Base-by-base conservation (phyloP, 306 rosid genomes). In the Abrus precatorius region DNA sequence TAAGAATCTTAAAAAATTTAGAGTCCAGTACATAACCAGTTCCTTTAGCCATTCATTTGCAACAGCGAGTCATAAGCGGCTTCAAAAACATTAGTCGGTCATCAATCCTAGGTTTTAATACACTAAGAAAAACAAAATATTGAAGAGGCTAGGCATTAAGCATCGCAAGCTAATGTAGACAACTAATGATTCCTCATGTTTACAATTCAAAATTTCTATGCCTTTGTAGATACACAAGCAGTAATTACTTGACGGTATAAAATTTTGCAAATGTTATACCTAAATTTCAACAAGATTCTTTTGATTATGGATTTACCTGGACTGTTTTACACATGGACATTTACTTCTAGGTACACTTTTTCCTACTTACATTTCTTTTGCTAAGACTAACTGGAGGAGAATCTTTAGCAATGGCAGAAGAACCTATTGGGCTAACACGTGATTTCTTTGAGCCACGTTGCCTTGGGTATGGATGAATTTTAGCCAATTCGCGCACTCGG, bases 391-490 rank as follows among this genome's bases (percentile, higher is more conserved):
- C 20, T 20, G 86, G 55, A 74, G 91, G 72, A 65, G 78, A 72
- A 49, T 74, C 75, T 81, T 84, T 85, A 70, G 87, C 81, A 69
- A 68, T 48, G 57, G 76, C 68, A 63, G 85, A 70, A 64, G 88
- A 85, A 43, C 80, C 82, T 77, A 49, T 81, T 71, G 78, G 80
- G 30, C 79, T 29, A n/a, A 75, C 62, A 6, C 57, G 28, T 13
- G 72, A 67, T 36, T 86, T 83, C 88, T 86, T 90, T 29, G 83
- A 81, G 73, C 86, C 80, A 14, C 94, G 98, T 69, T 79, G 89
- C 86, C 91, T 92, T 5, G 99, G 99, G 80, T 96, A 96, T 0
- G 98, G 97, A 62, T 93, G 91, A 59, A 93, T 82, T 72, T 91
- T 86, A 59, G 98, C 97, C 86, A 96, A 89, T 80, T 96, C 97